Evolutionary conservation across 2,329 filamentous ascomycete species (phyloP), one percentile per base, ranked within the genome.

Genomic region (Rhinocladiella similis): DNA sequence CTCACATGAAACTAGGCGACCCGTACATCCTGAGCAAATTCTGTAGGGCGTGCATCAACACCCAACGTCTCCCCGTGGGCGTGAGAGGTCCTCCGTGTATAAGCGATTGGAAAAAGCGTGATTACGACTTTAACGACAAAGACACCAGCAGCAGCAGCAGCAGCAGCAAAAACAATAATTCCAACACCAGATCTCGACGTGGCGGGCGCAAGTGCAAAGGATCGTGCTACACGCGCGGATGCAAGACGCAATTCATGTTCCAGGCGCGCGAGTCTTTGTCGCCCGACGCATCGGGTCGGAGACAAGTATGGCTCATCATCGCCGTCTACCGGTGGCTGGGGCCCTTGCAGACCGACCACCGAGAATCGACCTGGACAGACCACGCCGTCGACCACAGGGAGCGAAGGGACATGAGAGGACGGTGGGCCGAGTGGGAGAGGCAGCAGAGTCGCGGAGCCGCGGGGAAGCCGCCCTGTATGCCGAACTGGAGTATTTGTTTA

Each of bases 181-280:
- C n/a, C n/a, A n/a, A n/a, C n/a, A n/a, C n/a, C n/a, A n/a, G 25
- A 7, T 27, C 29, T 53, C 53, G 61, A 65, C 12, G 54, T 55
- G 46, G 59, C 57, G n/a, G 47, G 54, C 5, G 56, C 16, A 65
- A 61, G 47, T 66, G 64, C 50, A 66, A 63, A 50, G 63, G 63
- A 14, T 53, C 57, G 14, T 66, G 64, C 47, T 66, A 59, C 48
- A 60, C 53, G n/a, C 56, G 63, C 20, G 61, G 61, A 1, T 66
- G 64, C 38, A 63, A 59, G 49, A 66, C 63, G 27, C 57, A 63
- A 43, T 66, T 65, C 53, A 66, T 66, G 64, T 66, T 66, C 54
- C 64, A 66, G 42, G 43, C 63, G 9, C 55, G 63, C n/a, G 64
- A 66, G 43, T 61, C 57, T 41, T 49, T 65, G 12, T 53, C 61